Evolutionary conservation across 139 green algal species (phyloP), one percentile per base, ranked within the genome.

Genomic region (Picochlorum sp.): DNA sequence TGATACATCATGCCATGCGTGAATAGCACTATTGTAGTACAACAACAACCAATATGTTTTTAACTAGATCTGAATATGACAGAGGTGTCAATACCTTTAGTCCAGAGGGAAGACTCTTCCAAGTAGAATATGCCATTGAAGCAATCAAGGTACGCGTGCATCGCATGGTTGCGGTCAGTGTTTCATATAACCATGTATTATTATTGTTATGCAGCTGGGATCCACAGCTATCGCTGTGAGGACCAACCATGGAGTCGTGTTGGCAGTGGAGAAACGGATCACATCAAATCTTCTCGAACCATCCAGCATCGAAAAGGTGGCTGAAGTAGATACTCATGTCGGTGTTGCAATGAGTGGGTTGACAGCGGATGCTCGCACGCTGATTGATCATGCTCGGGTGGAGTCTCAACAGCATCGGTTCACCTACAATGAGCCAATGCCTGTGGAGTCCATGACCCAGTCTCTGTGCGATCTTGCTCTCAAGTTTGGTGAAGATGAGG

Each of bases 41-140:
- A 4, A 28, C 24, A 28, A 28, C 24, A 28, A 28, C 24, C 2
- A 28, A 28, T 28, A 28, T 28, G 78, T 84, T 84, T 47, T 57
- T 92, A 18, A 96, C 87, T 21, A 72, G 90, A 8, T 91, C 74
- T 60, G 94, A 99, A 63, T 99, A 99, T 78, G 94, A 99, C 66
- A 76, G 92, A 10, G 91, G 94, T 26, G 94, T 99, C 4, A 98
- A 96, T 79, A 99, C 93, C 1, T 99, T 55, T 92, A 72, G 60
- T 38, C 72, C 90, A 28, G 90, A 91, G 51, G 90, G 90, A 1
- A 81, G 90, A 14, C 73, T 99, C 4, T 98, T 99, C 58, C 94
- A 99, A 80, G 94, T 99, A 14, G 94, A 99, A 66, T 98, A 98
- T 66, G 94, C 94, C 4, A 93, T 99, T 9, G 94, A 99, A 63